A percentile compares a stretch with the other conserved stretches of the same genome.
Conservation (phyloP, 2,329 filamentous ascomycete species). For the Penicillium fuscoglaucum region DNA sequence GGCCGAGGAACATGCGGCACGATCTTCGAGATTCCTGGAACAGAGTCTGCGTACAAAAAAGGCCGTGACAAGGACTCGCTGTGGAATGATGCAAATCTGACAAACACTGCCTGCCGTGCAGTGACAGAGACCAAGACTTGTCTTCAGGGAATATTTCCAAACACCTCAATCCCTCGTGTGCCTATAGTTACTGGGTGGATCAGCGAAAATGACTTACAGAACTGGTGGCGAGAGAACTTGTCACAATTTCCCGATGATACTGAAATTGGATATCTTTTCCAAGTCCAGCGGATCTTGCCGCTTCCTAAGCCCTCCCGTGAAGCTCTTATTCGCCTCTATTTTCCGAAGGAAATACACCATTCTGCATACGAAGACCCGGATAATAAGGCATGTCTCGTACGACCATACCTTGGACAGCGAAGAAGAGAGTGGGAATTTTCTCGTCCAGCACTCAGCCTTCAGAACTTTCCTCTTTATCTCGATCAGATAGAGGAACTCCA, state of each 20-base stretch:
- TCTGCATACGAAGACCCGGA: not conserved
- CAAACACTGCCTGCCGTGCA: not conserved
- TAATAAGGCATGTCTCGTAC: not conserved
- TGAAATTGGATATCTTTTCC: not conserved
- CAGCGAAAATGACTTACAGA: not conserved
- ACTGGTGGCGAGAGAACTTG: not conserved
- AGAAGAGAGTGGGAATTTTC: not conserved
- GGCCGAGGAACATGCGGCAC: not conserved
- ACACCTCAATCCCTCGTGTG: not conserved
- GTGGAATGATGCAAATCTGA: not conserved
- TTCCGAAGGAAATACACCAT: not conserved
- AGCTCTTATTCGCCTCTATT: not conserved
- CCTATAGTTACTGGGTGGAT: not conserved
- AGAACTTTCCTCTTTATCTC: not conserved
- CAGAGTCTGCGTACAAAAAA: not conserved
- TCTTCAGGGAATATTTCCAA: not conserved
- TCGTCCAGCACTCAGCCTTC: not conserved
- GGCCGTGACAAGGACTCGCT: not conserved
- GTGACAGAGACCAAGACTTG: not conserved
- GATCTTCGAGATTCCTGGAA: not conserved
- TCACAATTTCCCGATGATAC: not conserved
- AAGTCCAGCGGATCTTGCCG: not conserved
- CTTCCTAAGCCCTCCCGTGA: not conserved
- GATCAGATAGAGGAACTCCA: constrained; percentile 1
- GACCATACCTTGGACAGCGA: constrained; percentile 1